These are phyloP conservation scores for Pseudisothecium myosuroides DNA, from an alignment of 225 moss, liverwort and hornwort species.

Conservation along the genomic window DNA sequence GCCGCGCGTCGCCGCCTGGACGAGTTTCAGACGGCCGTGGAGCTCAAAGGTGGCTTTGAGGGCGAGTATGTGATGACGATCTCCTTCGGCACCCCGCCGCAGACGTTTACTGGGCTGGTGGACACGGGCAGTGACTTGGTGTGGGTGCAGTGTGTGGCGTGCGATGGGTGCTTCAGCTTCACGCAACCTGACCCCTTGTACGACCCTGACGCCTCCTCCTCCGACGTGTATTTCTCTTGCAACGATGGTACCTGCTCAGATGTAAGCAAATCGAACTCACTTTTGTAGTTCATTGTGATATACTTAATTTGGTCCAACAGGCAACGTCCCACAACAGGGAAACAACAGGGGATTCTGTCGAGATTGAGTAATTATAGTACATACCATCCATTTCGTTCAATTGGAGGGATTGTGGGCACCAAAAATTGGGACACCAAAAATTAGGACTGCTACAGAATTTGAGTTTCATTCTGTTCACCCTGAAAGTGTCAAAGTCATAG, in stretches of 20 bases:
- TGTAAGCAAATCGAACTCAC: background rate
- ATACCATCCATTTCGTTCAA: background rate
- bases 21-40: background rate
- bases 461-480: background rate
- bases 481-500: background rate
- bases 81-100: constrained; percentile 4
- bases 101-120: background rate
- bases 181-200: background rate
- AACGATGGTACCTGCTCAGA: background rate
- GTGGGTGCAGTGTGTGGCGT: constrained; percentile 43
- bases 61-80: constrained; percentile 3
- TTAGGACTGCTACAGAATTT: background rate
- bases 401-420: background rate
- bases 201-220: background rate
- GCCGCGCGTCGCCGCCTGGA: background rate
- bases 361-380: background rate
- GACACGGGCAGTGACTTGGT: constrained; percentile 3
- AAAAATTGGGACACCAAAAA: background rate
- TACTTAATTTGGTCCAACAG: background rate
- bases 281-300: background rate
- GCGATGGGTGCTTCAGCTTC: background rate
- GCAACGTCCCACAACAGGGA: background rate
- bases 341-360: background rate
- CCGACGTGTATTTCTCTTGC: background rate
- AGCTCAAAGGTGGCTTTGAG: background rate